Evolutionary conservation across 257 asterid genomes (phyloP), one percentile per base, ranked within the genome.

Genomic region (Nicotiana sylvestris): DNA sequence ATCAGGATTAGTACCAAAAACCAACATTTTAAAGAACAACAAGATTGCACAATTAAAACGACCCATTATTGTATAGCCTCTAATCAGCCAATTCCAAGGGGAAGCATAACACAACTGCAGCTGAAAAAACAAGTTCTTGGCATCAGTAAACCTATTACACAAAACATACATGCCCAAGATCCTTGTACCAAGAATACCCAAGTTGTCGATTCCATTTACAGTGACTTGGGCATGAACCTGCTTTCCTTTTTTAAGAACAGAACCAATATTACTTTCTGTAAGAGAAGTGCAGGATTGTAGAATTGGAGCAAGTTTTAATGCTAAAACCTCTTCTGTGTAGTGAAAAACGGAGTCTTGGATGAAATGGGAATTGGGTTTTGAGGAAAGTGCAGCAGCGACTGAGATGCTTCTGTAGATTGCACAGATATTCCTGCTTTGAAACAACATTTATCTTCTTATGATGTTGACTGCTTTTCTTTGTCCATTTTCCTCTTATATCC

Each of bases 81-180:
- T 89, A 79, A 96, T 92, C 96, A 96, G 89, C 99, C 98, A 94
- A 93, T 96, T 94, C 99, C 99, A 95, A 88, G 99, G 99, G 60
- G 98, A 92, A 49, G 99, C 97, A 67, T 90, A 94, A 83, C 88
- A 80, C 83, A 94, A 76, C n/a, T 87, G 89, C 57, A 96, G 97
- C 92, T 87, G 96, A 83, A 76, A 83, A 60, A 96, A 96, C 53
- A 96, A 70, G 6, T 86, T 90, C 88, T 88, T 89, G 85, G 96
- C 97, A 69, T 92, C 90, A 46, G 15, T 12, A 85, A 85, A 88
- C 9, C 79, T 87, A 82, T 86, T 84, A 67, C 91, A 89, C 62
- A 90, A 85, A 70, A 92, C 62, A 82, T 96, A 96, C 85, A 93
- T 76, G 1, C 96, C 99, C 97, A 96, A 82, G 83, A 94, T 78